A percentile compares a stretch with the other conserved stretches of the same genome.
Conservation (phyloP, 148 eudicot genomes). For the Fagopyrum esculentum region DNA sequence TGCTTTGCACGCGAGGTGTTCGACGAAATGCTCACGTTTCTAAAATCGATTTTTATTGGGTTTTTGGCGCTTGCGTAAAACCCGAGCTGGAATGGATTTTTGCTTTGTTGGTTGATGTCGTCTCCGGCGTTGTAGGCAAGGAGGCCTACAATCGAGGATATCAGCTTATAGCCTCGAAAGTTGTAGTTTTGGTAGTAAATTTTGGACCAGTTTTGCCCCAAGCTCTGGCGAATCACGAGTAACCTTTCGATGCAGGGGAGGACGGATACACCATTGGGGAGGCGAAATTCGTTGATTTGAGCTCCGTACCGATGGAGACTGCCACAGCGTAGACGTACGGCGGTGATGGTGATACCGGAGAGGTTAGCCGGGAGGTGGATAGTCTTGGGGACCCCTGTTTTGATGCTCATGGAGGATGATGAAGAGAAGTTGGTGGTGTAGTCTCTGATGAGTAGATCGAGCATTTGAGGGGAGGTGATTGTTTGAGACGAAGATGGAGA, state of each 20-base stretch:
- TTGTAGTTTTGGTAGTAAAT: constrained; percentile 49
- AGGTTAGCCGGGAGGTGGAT: constrained; percentile 58
- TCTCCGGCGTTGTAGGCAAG: constrained; percentile 70
- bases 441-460: constrained; percentile 69
- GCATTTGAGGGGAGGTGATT: constrained; percentile 49
- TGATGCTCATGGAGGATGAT: constrained; percentile 20
- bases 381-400: constrained; percentile 45
- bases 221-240: constrained; percentile 47
- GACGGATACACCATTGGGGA: constrained; percentile 38
- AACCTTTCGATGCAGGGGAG: constrained; percentile 74
- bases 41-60: constrained; percentile 56
- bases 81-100: constrained; percentile 55
- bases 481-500: constrained; percentile 28
- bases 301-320: constrained; percentile 77
- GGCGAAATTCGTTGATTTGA: constrained; percentile 44
- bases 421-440: constrained; percentile 30
- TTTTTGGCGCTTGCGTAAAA: constrained; percentile 30
- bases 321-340: constrained; percentile 65
- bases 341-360: constrained; percentile 45
- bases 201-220: constrained; percentile 53
- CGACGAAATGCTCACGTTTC: constrained; percentile 17
- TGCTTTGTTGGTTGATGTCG: constrained; percentile 18
- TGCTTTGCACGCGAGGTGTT: constrained; percentile 2
- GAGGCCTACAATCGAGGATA: constrained; percentile 72
- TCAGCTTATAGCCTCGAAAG: constrained; percentile 49